A percentile compares a stretch with the other conserved stretches of the same genome.
Evolutionary conservation across 805 yeast species (phyloP).

Genomic region (Isabelozyma rhagii): DNA sequence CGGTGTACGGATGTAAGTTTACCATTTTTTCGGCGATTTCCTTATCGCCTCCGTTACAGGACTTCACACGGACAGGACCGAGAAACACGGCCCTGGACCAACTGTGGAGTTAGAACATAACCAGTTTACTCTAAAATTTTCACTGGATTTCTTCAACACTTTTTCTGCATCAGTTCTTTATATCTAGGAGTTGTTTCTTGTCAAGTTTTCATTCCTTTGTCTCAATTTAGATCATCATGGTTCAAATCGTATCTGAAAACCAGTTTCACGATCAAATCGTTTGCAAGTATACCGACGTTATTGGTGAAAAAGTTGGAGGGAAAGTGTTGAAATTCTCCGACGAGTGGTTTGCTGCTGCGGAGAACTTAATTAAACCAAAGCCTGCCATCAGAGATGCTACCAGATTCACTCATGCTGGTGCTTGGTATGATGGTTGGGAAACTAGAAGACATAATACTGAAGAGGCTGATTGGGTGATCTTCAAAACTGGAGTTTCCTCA

Average conservation of each 20-base stretch:
- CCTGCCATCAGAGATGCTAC: constrained; percentile 82
- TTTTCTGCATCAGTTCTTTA: not conserved
- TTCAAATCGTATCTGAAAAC: constrained; percentile 16
- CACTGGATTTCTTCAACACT: not conserved
- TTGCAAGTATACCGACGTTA: constrained; percentile 66
- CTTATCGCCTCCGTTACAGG: not conserved
- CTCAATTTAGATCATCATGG: constrained; percentile 7
- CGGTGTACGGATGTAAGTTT: not conserved
- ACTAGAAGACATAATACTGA: constrained; percentile 88
- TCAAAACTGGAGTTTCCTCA: constrained; percentile 78
- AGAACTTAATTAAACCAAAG: constrained; percentile 75
- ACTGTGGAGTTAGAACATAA: not conserved
- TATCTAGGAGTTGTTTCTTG: not conserved
- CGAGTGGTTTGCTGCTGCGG: constrained; percentile 95
- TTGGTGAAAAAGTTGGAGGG: constrained; percentile 84
- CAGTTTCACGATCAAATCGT: constrained; percentile 48
- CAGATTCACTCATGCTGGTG: constrained; percentile 78
- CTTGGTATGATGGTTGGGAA: constrained; percentile 99
- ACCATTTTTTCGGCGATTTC: not conserved
- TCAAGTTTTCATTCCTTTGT: not conserved
- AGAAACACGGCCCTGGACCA: not conserved
- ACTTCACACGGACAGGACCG: not conserved
- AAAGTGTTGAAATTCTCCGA: constrained; percentile 66
- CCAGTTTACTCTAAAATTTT: not conserved
- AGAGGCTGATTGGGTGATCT: constrained; percentile 83